Conservation (phyloP, 257 asterid genomes). For the Galeopsis tetrahit region DNA sequence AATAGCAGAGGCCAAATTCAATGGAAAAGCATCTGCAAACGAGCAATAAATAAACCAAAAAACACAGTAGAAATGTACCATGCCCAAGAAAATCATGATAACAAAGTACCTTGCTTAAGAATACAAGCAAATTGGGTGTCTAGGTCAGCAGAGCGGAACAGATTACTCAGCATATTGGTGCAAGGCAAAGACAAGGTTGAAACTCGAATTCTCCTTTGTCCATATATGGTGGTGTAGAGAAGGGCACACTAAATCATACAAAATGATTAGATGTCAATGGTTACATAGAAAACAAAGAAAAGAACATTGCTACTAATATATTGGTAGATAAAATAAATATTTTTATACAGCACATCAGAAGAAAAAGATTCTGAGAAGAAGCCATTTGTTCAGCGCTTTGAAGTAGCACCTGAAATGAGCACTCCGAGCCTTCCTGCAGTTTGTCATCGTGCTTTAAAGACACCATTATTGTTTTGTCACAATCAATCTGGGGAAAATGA, state of each 20-base stretch:
- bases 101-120: slow-evolving; percentile 74
- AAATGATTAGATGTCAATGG: slow-evolving; percentile 32
- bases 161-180: slow-evolving; percentile 88
- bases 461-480: slow-evolving; percentile 97
- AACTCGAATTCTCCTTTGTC: slow-evolving; percentile 97
- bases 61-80: slow-evolving; percentile 14
- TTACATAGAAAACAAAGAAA: slow-evolving; percentile 7
- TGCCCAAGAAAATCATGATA: slow-evolving; percentile 21
- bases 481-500: slow-evolving; percentile 72
- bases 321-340: slow-evolving; percentile 2
- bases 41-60: slow-evolving; percentile 14
- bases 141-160: slow-evolving; percentile 94
- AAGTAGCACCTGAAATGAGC: slow-evolving; percentile 85
- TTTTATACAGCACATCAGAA: slow-evolving; percentile 16
- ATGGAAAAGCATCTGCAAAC: slow-evolving; percentile 23
- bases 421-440: slow-evolving; percentile 95
- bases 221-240: slow-evolving; percentile 91
- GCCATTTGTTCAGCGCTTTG: slow-evolving; percentile 20
- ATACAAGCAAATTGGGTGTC: slow-evolving; percentile 95
- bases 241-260: slow-evolving; percentile 76
- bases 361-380: slow-evolving; percentile 8
- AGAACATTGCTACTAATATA: slow-evolving; percentile 2
- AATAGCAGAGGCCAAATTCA: slow-evolving; percentile 15
- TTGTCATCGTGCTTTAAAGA: slow-evolving; percentile 93
- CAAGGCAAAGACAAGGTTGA: slow-evolving; percentile 93